These are phyloP conservation scores for Aspergillus brunneoviolaceus DNA, from an alignment of 2,329 filamentous ascomycete genomes.

Conservation along the genomic window DNA sequence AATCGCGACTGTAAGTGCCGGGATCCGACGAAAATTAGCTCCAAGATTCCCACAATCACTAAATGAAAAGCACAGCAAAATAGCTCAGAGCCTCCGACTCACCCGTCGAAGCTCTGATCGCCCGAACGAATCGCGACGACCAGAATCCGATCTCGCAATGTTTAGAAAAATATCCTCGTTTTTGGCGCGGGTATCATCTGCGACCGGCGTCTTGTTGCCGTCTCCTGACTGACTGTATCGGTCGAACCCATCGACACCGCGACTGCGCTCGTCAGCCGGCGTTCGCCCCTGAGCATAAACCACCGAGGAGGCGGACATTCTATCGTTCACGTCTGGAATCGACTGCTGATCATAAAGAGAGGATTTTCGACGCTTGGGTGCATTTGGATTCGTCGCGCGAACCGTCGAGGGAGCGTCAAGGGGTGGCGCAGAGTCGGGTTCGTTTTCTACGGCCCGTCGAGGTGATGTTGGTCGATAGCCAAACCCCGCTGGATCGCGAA, in stretches of 20 bases:
- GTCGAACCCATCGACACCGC: slow-evolving; percentile 26
- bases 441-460: slow-evolving; percentile 14
- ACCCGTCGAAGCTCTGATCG: slow-evolving; percentile 42
- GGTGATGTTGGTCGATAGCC: slow-evolving; percentile 18
- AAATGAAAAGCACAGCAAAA: slow-evolving; percentile 2
- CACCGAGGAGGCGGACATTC: slow-evolving; percentile 34
- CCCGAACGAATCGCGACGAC: slow-evolving; percentile 37
- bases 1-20: slow-evolving; percentile 35
- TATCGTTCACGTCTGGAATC: slow-evolving; percentile 32
- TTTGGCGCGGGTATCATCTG: slow-evolving; percentile 39
- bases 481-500: slow-evolving; percentile 20
- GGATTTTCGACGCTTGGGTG: slow-evolving; percentile 29
- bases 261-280: slow-evolving; percentile 27
- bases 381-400: slow-evolving; percentile 29
- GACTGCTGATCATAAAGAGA: slow-evolving; percentile 23
- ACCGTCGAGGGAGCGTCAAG: slow-evolving; percentile 28
- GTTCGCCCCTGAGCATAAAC: slow-evolving; percentile 31
- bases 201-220: slow-evolving; percentile 32
- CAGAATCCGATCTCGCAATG: slow-evolving; percentile 45
- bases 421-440: slow-evolving; percentile 18
- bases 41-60: not conserved
- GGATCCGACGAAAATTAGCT: slow-evolving; percentile 20
- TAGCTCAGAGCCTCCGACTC: slow-evolving; percentile 20
- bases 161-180: slow-evolving; percentile 50
- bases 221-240: slow-evolving; percentile 28